phyloP scores from a whole-genome alignment of 352 stramenopile species.

The Sclerospora graminicola region DNA sequence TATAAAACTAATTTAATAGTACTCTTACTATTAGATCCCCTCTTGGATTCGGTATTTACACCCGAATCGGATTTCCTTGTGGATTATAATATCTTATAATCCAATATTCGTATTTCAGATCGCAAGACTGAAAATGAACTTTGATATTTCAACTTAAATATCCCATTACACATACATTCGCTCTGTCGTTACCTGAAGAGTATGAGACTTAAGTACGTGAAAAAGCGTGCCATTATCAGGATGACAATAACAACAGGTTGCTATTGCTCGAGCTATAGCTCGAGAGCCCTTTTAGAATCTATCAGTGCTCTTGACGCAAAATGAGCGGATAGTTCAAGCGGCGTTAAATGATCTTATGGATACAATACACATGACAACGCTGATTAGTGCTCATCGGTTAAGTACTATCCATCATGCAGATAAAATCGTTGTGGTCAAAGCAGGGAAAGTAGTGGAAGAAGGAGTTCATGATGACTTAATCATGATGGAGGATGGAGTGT shows the following conservation, averaged over 20 bases:
- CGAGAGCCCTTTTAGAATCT: constrained; percentile 42
- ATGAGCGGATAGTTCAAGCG: too few relatives aligned
- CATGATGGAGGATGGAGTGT: constrained; percentile 12
- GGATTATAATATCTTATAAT: too few relatives aligned
- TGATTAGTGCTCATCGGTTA: constrained; percentile 36
- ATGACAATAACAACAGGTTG: constrained; percentile 35
- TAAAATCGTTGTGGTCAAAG: constrained; percentile 39
- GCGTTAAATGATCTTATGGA: constrained; percentile 13
- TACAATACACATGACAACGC: constrained; percentile 17
- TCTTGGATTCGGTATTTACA: too few relatives aligned
- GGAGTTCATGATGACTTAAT: constrained; percentile 31
- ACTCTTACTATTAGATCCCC: too few relatives aligned
- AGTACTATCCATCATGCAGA: too few relatives aligned
- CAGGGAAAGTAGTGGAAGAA: constrained; percentile 32
- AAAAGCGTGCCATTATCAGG: constrained; percentile 72
- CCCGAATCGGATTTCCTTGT: too few relatives aligned
- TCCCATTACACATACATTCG: constrained; percentile 44
- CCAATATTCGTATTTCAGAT: too few relatives aligned
- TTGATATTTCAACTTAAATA: too few relatives aligned
- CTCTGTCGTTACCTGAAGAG: constrained; percentile 76
- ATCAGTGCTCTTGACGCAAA: constrained; percentile 36
- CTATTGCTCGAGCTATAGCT: constrained; percentile 42
- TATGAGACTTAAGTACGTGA: constrained; percentile 59
- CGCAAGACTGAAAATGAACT: too few relatives aligned
- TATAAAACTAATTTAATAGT: too few relatives aligned